Conservation (phyloP, 2,329 filamentous ascomycete species). For the Phyllosticta citriasiana region DNA sequence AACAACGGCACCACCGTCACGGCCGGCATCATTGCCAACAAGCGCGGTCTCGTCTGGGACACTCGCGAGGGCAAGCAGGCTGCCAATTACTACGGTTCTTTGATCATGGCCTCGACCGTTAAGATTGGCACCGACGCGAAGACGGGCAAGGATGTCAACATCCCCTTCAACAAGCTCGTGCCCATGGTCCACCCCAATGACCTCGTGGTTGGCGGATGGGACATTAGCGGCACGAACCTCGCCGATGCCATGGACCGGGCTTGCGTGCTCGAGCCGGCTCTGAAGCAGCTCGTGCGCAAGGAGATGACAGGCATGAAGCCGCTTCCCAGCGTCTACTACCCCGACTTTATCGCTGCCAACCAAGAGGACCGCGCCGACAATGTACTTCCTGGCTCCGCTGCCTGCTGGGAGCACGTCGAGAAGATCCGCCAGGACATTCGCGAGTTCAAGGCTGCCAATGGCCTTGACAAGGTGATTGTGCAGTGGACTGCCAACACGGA, state of each 20-base stretch:
- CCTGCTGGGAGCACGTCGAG: conserved; percentile 79
- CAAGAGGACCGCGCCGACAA: conserved; percentile 96
- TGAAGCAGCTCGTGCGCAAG: conserved; percentile 84
- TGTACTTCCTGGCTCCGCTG: conserved; percentile 70
- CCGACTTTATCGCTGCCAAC: conserved; percentile 98
- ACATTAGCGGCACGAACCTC: conserved; percentile 86
- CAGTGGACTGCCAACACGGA: conserved; percentile 99
- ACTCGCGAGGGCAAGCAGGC: conserved; percentile 78
- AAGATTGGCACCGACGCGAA: conserved; percentile 85
- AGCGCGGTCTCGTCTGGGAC: conserved; percentile 76
- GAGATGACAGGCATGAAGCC: conserved; percentile 85
- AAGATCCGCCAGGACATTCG: conserved; percentile 87
- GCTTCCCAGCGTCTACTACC: conserved; percentile 93
- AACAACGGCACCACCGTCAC: conserved; percentile 98
- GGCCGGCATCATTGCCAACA: conserved; percentile 93
- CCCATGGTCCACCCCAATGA: conserved; percentile 98
- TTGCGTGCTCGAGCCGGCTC: conserved; percentile 84
- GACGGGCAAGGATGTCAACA: conserved; percentile 83
- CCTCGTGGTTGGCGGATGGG: conserved; percentile 90
- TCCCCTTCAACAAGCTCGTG: conserved; percentile 87
- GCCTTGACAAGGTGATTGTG: conserved; percentile 89
- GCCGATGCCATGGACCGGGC: conserved; percentile 92
- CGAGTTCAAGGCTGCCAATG: conserved; percentile 79
- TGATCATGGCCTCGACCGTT: conserved; percentile 94
- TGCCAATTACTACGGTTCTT: conserved; percentile 96